These are phyloP conservation scores for Hygrophoropsis aurantiaca DNA, from an alignment of 768 basidiomycete genomes.

Conservation along the genomic window DNA sequence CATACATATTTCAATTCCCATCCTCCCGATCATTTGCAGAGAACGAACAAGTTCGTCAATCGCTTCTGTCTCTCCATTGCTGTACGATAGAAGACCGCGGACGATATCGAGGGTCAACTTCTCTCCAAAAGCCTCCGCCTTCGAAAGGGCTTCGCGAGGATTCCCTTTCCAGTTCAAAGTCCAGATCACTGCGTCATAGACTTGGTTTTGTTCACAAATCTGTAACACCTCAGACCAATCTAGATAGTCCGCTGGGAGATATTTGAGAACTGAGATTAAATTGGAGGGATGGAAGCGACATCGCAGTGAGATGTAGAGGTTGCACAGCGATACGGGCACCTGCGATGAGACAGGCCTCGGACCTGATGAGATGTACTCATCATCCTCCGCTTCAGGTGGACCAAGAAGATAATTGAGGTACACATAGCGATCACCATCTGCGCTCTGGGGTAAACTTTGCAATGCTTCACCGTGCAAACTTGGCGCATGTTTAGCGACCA, in stretches of 20 bases:
- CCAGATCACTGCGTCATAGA: conserved; percentile 84
- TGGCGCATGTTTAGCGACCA: conserved; percentile 72
- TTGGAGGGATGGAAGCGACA: conserved; percentile 66
- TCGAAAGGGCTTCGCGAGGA: conserved; percentile 62
- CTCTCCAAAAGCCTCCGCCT: conserved; percentile 60
- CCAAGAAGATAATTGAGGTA: conserved; percentile 80
- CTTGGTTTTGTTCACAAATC: conserved; percentile 65
- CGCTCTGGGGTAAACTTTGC: conserved; percentile 41
- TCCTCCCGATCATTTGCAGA: conserved; percentile 57
- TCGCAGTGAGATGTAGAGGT: conserved; percentile 69
- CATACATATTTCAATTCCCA: conserved; percentile 69
- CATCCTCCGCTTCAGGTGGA: conserved; percentile 45
- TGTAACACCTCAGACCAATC: conserved; percentile 56
- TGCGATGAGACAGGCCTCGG: conserved; percentile 33
- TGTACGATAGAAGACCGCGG: conserved; percentile 29
- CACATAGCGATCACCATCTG: conserved; percentile 57
- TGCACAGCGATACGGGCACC: conserved; percentile 51
- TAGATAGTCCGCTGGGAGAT: conserved; percentile 50
- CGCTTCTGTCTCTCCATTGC: conserved; percentile 16
- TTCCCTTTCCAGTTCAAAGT: conserved; percentile 63
- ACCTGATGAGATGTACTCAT: conserved; percentile 29
- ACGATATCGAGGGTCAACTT: conserved; percentile 46
- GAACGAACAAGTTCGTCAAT: conserved; percentile 42
- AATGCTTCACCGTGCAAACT: conserved; percentile 66
- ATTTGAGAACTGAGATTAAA: conserved; percentile 62